phyloP scores from a whole-genome alignment of 768 basidiomycete species.

The Hortiboletus flavorubellus region DNA sequence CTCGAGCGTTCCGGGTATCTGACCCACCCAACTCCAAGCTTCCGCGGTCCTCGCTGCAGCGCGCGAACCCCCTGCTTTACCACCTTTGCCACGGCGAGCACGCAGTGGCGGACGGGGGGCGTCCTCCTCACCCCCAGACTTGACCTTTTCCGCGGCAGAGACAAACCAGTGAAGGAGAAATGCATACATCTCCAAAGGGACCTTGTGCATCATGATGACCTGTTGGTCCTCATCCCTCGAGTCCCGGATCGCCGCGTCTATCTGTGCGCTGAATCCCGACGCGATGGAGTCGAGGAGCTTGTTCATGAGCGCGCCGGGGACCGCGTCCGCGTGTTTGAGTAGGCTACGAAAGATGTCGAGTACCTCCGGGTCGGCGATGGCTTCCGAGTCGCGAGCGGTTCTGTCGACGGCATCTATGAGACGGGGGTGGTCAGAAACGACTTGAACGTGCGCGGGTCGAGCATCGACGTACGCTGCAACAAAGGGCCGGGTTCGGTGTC shows the following conservation, averaged over 20 bases:
- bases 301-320: conserved; percentile 66
- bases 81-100: conserved; percentile 56
- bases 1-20: conserved; percentile 66
- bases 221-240: conserved; percentile 67
- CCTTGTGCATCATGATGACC: conserved; percentile 58
- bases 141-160: conserved; percentile 72
- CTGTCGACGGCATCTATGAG: conserved; percentile 70
- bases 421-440: conserved; percentile 6
- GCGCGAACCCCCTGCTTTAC: conserved; percentile 42
- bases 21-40: conserved; percentile 73
- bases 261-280: conserved; percentile 69
- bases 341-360: conserved; percentile 84
- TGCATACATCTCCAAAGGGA: conserved; percentile 84
- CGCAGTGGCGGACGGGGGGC: conserved; percentile 46
- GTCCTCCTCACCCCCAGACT: conserved; percentile 46
- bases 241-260: conserved; percentile 69
- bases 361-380: conserved; percentile 60
- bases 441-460: not conserved
- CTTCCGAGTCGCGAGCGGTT: conserved; percentile 74
- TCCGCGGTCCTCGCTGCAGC: conserved; percentile 44
- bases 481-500: conserved; percentile 52
- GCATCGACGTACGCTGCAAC: conserved; percentile 50
- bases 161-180: conserved; percentile 95
- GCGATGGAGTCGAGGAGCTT: conserved; percentile 86
- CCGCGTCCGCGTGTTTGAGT: conserved; percentile 66